Evolutionary conservation across 257 asterid genomes (phyloP), one percentile per base, ranked within the genome.

Genomic region (Euphrasia confusa): DNA sequence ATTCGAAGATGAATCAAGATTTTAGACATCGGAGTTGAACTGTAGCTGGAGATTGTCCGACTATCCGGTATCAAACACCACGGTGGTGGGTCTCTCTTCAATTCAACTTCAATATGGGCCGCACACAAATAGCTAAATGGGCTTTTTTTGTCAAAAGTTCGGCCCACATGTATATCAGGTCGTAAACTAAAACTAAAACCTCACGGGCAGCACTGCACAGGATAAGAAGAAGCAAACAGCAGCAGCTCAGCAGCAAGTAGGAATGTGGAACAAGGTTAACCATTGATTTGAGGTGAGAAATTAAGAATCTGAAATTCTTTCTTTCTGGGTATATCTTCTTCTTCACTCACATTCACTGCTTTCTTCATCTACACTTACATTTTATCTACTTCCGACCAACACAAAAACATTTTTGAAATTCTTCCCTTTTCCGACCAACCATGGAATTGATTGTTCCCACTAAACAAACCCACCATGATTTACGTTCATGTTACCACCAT

Each of bases 401-500:
- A 32, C 21, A 58, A 42, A 40, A 44, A 37, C 28, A 3, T 17
- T 21, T 26, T 5, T 10, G 37, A 54, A 68, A 1, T 13, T 48
- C 5, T 21, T 55, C 2, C n/a, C 4, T 8, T 57, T 50, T 2
- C 3, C 57, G 63, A 52, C 57, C 66, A 42, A 18, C 48, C 44
- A 87, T 89, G 97, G 95, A 81, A 40, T 54, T 81, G 68, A 75
- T 66, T 64, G 76, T 78, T 49, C 84, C 91, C 15, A 44, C 77
- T 39, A 81, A 71, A 65, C 86, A 80, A 60, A 73, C 74, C 74
- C 83, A 54, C 61, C 84, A 77, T n/a, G 68, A 76, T 60, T 64
- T 82, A 70, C 76, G 71, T 74, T 77, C 78, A 7, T 75, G 75
- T 69, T 71, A 73, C 32, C 60, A 65, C 63, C 60, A 60, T 65